Base-by-base conservation (phyloP, 805 yeast species). In the Zygosaccharomyces rouxii region DNA sequence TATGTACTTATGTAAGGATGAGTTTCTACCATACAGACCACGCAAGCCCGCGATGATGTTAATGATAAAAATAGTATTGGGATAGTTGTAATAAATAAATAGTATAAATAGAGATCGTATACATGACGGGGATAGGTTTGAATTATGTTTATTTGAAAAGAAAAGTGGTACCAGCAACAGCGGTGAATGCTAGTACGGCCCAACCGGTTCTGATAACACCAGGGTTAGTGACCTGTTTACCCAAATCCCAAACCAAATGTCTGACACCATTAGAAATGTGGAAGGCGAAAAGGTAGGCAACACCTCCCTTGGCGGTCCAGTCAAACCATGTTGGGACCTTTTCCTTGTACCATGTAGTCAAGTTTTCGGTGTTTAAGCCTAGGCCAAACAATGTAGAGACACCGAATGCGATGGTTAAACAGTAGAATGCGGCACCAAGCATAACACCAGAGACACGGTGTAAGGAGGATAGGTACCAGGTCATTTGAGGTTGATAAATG, bases 141-240 rank as follows among this genome's bases (percentile, higher is more conserved):
- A 26, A 14, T 14, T 26, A 16, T 18, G 13, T 26, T 42, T 43
- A 51, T 48, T 45, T 47, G 46, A 51, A 42, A 13, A 51, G 42
- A 19, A 51, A 37, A 18, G 45, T 77, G 16, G 87, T 60, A 48
- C 95, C 87, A 22, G 82, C 59, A 30, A 78, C 52, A 7, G 75
- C 72, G 38, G 80, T 62, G 58, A 80, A 72, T 25, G 83, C 97
- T 49, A 89, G 68, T 16, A 89, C 96, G 42, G 79, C 73, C 71
- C 88, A 87, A 55, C 97, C 98, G 31, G 97, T 89, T 72, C 84
- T 81, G 81, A 86, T 86, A 49, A 94, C 97, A 58, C 96, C 97
- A 64, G 84, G 80, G 58, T 87, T 63, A 53, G 89, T 78, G 66
- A 92, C 77, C 69, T 84, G 86, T 57, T 73, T 75, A 67, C 96